These are phyloP conservation scores for Vigna nakashimae DNA, from an alignment of 306 rosid genomes.

Conservation along the genomic window DNA sequence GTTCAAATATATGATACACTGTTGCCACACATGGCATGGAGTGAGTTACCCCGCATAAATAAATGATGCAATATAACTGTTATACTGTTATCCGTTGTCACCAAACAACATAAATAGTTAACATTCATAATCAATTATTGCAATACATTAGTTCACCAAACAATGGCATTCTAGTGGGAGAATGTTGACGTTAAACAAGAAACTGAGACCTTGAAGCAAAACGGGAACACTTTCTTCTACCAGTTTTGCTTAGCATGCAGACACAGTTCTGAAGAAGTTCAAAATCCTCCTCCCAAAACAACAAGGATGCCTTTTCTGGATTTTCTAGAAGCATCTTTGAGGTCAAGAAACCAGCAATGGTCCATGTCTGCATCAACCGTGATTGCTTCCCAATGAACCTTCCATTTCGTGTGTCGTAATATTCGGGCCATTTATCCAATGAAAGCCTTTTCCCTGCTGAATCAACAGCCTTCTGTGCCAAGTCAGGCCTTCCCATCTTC, in stretches of 20 bases:
- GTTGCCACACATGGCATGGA: slow-evolving; percentile 3
- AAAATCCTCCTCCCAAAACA: slow-evolving; percentile 95
- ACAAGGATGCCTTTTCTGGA: slow-evolving; percentile 82
- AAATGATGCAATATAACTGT: slow-evolving; percentile 39
- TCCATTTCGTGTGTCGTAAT: slow-evolving; percentile 87
- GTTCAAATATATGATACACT: slow-evolving; percentile 31
- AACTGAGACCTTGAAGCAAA: slow-evolving; percentile 82
- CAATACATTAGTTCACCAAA: slow-evolving; percentile 6
- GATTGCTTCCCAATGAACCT: slow-evolving; percentile 92
- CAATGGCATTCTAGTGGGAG: neutral
- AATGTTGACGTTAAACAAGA: slow-evolving; percentile 52
- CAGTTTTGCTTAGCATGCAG: slow-evolving; percentile 80
- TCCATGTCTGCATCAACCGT: slow-evolving; percentile 87
- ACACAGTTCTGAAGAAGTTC: slow-evolving; percentile 94
- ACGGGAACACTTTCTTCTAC: slow-evolving; percentile 81
- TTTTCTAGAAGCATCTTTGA: slow-evolving; percentile 86
- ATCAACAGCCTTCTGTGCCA: slow-evolving; percentile 83
- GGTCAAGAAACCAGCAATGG: slow-evolving; percentile 87
- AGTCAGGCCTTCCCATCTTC: slow-evolving; percentile 87
- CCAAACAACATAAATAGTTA: neutral
- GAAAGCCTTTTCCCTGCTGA: slow-evolving; percentile 81
- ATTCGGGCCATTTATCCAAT: slow-evolving; percentile 88
- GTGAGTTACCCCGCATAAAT: slow-evolving; percentile 2
- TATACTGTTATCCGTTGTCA: slow-evolving; percentile 19
- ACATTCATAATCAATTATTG: slow-evolving; percentile 9